Conservation (phyloP, 345 rosid genomes). For the Arabidopsis arenosa region DNA sequence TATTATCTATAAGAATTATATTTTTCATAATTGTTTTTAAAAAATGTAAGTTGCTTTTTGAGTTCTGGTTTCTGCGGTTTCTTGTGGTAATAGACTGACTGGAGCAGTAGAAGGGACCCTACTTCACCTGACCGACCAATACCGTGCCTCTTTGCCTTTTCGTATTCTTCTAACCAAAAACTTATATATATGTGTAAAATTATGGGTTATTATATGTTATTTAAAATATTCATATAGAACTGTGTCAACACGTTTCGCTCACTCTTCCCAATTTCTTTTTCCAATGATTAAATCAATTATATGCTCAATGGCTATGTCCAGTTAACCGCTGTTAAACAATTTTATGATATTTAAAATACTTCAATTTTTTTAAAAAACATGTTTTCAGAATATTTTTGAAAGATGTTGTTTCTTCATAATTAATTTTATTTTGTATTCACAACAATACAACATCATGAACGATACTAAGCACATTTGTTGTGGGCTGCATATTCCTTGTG, state of each 20-base stretch:
- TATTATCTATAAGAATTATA: background rate
- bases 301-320: conserved; percentile 29
- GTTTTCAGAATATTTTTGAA: no score
- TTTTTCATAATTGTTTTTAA: background rate
- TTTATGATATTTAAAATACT: background rate
- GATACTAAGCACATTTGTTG: no score
- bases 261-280: conserved; percentile 34
- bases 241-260: conserved; percentile 32
- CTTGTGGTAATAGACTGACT: conserved; percentile 51
- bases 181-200: background rate
- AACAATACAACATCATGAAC: no score
- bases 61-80: conserved; percentile 46
- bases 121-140: conserved; percentile 46
- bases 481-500: no score
- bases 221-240: conserved; percentile 10
- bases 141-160: conserved; percentile 38
- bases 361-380: no score
- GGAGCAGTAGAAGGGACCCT: conserved; percentile 41
- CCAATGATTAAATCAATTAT: conserved; percentile 41
- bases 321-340: conserved; percentile 31
- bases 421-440: no score
- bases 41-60: conserved; percentile 11
- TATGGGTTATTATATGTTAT: background rate
- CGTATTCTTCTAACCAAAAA: conserved; percentile 43
- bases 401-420: no score